Base-by-base conservation (phyloP, 148 eudicot species). In the Limonium bicolor region DNA sequence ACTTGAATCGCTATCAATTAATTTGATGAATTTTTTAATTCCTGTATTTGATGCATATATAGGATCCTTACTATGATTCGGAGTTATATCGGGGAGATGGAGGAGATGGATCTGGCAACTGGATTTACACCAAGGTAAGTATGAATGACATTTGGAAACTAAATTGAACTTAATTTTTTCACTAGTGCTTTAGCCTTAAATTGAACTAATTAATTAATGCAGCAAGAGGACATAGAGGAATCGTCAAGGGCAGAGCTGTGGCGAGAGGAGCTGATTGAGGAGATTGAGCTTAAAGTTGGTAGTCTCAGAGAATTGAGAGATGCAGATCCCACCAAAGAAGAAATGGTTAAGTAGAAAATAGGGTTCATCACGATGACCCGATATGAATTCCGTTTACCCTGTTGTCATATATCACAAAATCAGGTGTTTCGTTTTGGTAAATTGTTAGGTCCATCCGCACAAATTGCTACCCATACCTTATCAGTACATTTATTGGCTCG, bases 51-150 rank as follows among this genome's bases (percentile, higher is more conserved):
- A 27, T 13, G 36, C 50, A 41, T 36, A n/a, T 45, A 56, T 60
- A 83, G 94, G 94, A 83, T 70, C 94, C 94, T 25, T 79, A 51
- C 54, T 83, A 83, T 52, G 94, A 83, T 53, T 83, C 94, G 16
- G 87, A 83, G 43, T 27, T 38, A 6, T 83, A 83, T 50, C 70
- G 87, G 32, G 66, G 64, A 54, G 87, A 83, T 55, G 94, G 94
- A 68, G 94, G 94, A 57, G 94, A 83, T 54, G 94, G 94, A 32
- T 72, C 76, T 1, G 94, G 94, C 6, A 69, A 79, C 44, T 83
- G 94, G 94, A 66, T 83, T 20, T 83, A 83, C 52, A 71, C 76
- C 44, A 83, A 76, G 94, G 94, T 83, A 69, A 23, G 16, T 0
- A 22, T 6, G 19, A n/a, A 40, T 1, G 6, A 4, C 16, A 4